Evolutionary conservation across 345 rosid genomes (phyloP), one percentile per base, ranked within the genome.

Genomic region (thale cress (Arabidopsis thaliana)): DNA sequence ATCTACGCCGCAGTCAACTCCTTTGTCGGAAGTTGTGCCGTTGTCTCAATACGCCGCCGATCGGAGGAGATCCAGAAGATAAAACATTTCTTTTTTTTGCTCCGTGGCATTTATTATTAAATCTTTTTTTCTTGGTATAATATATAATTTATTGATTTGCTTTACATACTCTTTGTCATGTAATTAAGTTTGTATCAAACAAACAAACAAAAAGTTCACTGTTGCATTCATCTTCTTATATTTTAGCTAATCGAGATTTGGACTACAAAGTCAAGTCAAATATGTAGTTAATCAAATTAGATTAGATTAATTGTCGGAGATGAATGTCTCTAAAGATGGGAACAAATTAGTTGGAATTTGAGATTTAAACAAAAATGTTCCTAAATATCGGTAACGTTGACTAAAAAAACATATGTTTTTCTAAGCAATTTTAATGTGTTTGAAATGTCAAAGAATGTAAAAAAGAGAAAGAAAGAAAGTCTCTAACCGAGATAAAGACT

Each of bases 21-120:
- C 99, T 32, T 77, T 96, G 77, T 87, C 95, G 49, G 99, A 96
- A 82, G 88, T 96, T 61, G 99, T 93, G 8, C 98, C 99, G 5
- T 82, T 93, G 66, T 90, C 98, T 13, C 99, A 88, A 79, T 83
- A 93, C 74, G 88, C 96, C 48, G 98, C 87, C 3, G 97, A 96
- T 80, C 90, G 97, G 67, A 79, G 98, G 62, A 76, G 94, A 82
- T 1, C 70, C 8, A 70, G 92, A 81, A 80, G 85, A 81, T 86
- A 71, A 68, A 9, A 23, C n/a, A 11, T 8, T 30, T n/a, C 4
- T 24, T 8, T 51, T 73, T 67, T 42, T 24, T 6, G 23, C 6
- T 62, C 4, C 7, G 53, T 65, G 61, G 65, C 52, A 67, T 58
- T 58, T 24, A 37, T 64, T 56, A 3, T 44, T 16, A 6, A 20